Evolutionary conservation across 1,284 basidiomycete genomes (phyloP), one percentile per base, ranked within the genome.

Genomic region (Tylopilus sp.): DNA sequence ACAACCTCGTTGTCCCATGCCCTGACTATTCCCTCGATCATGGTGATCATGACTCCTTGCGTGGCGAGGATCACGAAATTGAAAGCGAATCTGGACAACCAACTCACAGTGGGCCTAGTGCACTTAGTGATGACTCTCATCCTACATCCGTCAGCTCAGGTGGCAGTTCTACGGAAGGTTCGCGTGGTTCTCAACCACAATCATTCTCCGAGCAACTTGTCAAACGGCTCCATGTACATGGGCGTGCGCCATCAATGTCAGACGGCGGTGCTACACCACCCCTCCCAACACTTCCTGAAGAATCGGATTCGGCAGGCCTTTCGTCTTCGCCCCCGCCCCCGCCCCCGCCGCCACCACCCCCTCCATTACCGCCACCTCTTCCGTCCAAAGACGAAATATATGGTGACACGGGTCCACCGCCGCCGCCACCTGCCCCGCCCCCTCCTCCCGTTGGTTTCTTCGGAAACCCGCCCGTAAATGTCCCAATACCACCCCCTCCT

Each of bases 141-240:
- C 64, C 74, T 23, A 85, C 82, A 15, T 84, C 84, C 35, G 68
- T 79, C 43, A 75, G 74, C 51, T 82, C 82, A 37, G 68, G 69
- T 35, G 61, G 59, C 29, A 73, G 70, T 42, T 56, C 60, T 18
- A 69, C 71, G 23, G 64, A 64, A 46, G 51, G 59, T 40, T 65
- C 67, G 30, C 59, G 64, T 44, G 48, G 44, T 23, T 62, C 70
- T 38, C 68, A 68, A 26, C 71, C 74, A 39, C 75, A 74, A 16
- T 74, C 78, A 0, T 71, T 84, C 41, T 76, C 81, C 25, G 83
- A 86, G 38, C 76, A 84, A 59, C 73, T 87, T 38, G 74, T 69
- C 40, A 78, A 77, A 58, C 80, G 78, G 46, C 46, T 66, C 18
- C 49, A 69, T 15, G 42, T 44, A 30, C 70, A 64, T 39, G 67